A percentile compares a stretch with the other conserved stretches of the same genome.
These are phyloP conservation scores for Fusarium nisikadoi DNA, from an alignment of 2,329 filamentous ascomycete genomes.

Conservation along the genomic window DNA sequence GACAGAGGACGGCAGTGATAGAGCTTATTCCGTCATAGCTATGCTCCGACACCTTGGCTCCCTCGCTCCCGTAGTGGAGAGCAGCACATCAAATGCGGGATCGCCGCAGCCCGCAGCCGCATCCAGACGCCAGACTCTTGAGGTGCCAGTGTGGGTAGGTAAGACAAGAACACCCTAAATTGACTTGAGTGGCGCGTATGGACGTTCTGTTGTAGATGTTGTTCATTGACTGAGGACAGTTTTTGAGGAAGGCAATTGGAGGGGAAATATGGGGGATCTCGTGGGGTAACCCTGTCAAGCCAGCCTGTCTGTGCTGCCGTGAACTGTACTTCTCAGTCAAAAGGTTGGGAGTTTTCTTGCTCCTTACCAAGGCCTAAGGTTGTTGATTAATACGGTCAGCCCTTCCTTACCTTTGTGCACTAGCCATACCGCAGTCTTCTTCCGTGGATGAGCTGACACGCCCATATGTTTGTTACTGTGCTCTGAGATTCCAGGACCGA, in stretches of 20 bases:
- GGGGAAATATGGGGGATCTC: slow-evolving; percentile 19
- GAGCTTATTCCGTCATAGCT: slow-evolving; percentile 38
- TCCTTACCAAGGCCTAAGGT: not conserved
- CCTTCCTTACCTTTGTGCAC: not conserved
- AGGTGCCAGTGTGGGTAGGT: not conserved
- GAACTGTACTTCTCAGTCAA: not conserved
- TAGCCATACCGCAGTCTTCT: not conserved
- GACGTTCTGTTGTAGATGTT: not conserved
- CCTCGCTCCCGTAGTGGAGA: slow-evolving; percentile 38
- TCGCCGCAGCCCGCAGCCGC: not conserved
- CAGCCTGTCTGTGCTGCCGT: not conserved
- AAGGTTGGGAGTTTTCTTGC: not conserved
- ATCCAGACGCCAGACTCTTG: not conserved
- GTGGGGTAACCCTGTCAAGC: slow-evolving; percentile 33
- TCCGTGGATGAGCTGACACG: not conserved
- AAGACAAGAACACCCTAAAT: not conserved
- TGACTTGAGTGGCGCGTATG: not conserved
- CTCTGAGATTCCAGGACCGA: not conserved
- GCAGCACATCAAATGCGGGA: slow-evolving; percentile 8
- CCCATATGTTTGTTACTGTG: too few species aligned
- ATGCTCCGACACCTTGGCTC: slow-evolving; percentile 27
- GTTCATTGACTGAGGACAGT: not conserved
- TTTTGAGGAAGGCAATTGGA: slow-evolving; percentile 4
- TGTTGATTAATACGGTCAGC: not conserved
- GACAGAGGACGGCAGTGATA: slow-evolving; percentile 39